Base-by-base conservation (phyloP, 768 basidiomycete genomes). In the Vararia minispora region DNA sequence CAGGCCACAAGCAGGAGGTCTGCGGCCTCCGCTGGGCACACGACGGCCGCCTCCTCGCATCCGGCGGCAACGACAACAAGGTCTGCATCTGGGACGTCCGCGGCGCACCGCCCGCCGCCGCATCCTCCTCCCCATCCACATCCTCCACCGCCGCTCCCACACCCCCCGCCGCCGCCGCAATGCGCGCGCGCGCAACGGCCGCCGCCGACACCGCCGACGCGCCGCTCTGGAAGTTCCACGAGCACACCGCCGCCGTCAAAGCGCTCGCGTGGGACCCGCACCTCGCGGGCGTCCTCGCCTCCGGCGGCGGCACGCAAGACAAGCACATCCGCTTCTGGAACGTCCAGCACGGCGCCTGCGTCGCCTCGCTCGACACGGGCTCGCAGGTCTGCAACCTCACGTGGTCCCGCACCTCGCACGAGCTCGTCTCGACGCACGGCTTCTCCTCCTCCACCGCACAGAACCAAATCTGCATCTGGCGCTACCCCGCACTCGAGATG, bases 321-420 rank as follows among this genome's bases (percentile, higher is more conserved):
- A 94, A 92, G 59, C 94, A 91, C 54, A 91, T 99, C 31, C 68
- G 92, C 42, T 97, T 95, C 55, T 99, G 95, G 94, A 98, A 99
- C 55, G 86, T 84, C 6, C 64, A 74, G 25, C 88, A 77, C 37
- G 95, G 94, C 22, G 74, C 71, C 17, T 73, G 94, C 74, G 64
- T 95, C 42, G 78, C 72, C 43, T 82, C 90, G 55, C 68, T 91
- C 33, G 92, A 98, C 58, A 98, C 95, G 0, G 95, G 95, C 4
- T 89, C 85, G 45, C 94, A 99, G 72, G 89, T 97, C 28, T 97
- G 92, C 67, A 98, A 98, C 62, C 76, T 98, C 39, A 86, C 90
- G 43, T 98, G 91, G 91, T 91, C 89, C 0, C 63, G 80, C 24
- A 98, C 87, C 6, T 94, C 94, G 2, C 91, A 95, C 48, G 94